Conservation (phyloP, 441 rosid species). For the Populus hybrid region DNA sequence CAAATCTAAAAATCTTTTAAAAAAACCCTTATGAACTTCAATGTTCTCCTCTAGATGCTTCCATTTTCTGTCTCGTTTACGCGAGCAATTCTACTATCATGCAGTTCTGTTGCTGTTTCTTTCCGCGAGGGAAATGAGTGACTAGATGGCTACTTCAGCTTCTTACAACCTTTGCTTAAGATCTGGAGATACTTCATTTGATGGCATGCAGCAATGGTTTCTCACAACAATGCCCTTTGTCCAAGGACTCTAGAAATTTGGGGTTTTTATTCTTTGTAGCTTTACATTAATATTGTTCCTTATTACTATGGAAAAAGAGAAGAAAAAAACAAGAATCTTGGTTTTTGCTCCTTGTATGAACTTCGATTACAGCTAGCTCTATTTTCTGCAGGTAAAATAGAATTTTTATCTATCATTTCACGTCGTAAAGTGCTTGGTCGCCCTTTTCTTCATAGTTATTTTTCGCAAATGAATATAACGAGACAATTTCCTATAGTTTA, state of each 20-base stretch:
- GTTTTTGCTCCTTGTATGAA: not conserved
- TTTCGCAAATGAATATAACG: too few species aligned
- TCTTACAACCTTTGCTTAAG: not conserved
- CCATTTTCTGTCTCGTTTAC: not conserved
- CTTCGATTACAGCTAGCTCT: not conserved
- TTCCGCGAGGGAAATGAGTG: not conserved
- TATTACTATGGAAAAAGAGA: not conserved
- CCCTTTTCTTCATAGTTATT: too few species aligned
- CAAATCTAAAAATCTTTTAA: not conserved
- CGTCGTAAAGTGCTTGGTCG: too few species aligned
- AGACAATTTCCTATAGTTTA: too few species aligned
- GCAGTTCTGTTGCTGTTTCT: slow-evolving; percentile 17
- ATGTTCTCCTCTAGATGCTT: not conserved
- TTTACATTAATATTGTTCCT: not conserved
- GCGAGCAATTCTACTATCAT: not conserved
- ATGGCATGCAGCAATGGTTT: not conserved
- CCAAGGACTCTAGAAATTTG: not conserved
- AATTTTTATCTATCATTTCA: too few species aligned
- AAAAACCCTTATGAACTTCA: not conserved
- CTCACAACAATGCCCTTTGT: not conserved
- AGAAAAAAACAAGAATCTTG: too few species aligned
- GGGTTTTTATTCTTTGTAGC: not conserved
- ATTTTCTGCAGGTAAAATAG: not conserved
- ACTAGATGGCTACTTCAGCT: not conserved
- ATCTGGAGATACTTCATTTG: not conserved